phyloP scores from a whole-genome alignment of 2,329 filamentous ascomycete genomes.

The Aspergillus clavatus region DNA sequence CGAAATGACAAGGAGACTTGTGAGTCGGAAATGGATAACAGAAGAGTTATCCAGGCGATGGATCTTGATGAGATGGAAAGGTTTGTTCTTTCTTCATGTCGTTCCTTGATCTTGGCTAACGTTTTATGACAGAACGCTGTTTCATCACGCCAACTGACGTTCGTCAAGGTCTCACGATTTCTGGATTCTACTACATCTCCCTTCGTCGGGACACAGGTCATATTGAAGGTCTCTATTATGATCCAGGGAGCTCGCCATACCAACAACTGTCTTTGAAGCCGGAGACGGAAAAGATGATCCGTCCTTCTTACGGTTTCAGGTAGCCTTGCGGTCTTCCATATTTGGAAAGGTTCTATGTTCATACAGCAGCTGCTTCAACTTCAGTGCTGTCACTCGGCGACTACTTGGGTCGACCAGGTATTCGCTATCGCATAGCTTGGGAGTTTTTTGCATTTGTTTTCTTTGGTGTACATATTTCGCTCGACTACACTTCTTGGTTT shows the following conservation, averaged over 20 bases:
- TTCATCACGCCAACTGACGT: slow-evolving; percentile 46
- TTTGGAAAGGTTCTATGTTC: too few relatives aligned
- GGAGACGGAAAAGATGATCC: slow-evolving; percentile 35
- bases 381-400: too few relatives aligned
- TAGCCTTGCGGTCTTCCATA: slow-evolving; percentile 14
- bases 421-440: neutral
- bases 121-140: slow-evolving; percentile 40
- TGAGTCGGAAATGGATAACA: slow-evolving; percentile 43
- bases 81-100: slow-evolving; percentile 20
- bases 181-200: slow-evolving; percentile 49
- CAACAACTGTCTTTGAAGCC: slow-evolving; percentile 45
- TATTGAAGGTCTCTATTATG: slow-evolving; percentile 48
- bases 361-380: too few relatives aligned
- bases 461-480: neutral
- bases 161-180: slow-evolving; percentile 46
- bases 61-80: slow-evolving; percentile 51
- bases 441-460: slow-evolving; percentile 4
- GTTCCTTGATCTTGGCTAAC: slow-evolving; percentile 9
- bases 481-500: neutral
- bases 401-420: neutral
- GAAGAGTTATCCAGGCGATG: slow-evolving; percentile 40
- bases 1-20: slow-evolving; percentile 41
- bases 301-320: slow-evolving; percentile 41
- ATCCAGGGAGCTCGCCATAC: slow-evolving; percentile 47
- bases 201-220: slow-evolving; percentile 42